Evolutionary conservation across 2,329 filamentous ascomycete species (phyloP).

Genomic region (Aureobasidium sp.): DNA sequence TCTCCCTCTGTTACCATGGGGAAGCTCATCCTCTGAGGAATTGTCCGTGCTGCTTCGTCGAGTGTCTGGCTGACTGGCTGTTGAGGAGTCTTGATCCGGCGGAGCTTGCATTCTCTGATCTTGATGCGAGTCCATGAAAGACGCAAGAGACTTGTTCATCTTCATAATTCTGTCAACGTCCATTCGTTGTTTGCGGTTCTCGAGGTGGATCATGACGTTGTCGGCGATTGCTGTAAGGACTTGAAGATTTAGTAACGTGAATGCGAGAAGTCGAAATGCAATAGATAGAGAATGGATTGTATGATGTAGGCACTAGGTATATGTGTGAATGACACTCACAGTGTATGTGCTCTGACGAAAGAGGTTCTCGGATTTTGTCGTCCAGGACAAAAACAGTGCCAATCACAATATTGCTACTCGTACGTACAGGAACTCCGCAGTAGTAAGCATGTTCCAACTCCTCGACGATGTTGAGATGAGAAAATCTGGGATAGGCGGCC

Average conservation of each 20-base stretch:
- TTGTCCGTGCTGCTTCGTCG: neutral
- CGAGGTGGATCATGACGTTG: slow-evolving; percentile 32
- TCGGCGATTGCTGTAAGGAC: slow-evolving; percentile 52
- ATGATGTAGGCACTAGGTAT: neutral
- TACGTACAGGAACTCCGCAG: slow-evolving; percentile 29
- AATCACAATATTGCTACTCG: slow-evolving; percentile 29
- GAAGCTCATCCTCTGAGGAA: slow-evolving; percentile 10
- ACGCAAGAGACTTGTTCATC: slow-evolving; percentile 24
- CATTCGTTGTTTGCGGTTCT: slow-evolving; percentile 29
- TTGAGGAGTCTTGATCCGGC: neutral
- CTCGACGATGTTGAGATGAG: slow-evolving; percentile 24
- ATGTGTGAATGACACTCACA: slow-evolving; percentile 15
- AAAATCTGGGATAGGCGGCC: slow-evolving; percentile 26
- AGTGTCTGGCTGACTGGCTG: neutral
- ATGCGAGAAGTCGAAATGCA: neutral
- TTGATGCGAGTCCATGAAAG: slow-evolving; percentile 20
- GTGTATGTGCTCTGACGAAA: slow-evolving; percentile 12
- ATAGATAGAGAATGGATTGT: neutral
- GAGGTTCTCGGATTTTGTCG: slow-evolving; percentile 20
- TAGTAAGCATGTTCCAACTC: slow-evolving; percentile 29
- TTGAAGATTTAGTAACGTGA: slow-evolving; percentile 37
- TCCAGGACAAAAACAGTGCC: slow-evolving; percentile 28
- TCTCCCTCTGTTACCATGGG: neutral
- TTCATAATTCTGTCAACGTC: slow-evolving; percentile 25
- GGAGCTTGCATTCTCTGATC: neutral